Percentiles rank a stretch among this genome's conserved stretches.
Evolutionary conservation across 176 grass and related monocot species (phyloP).

Genomic region (Phragmites australis): DNA sequence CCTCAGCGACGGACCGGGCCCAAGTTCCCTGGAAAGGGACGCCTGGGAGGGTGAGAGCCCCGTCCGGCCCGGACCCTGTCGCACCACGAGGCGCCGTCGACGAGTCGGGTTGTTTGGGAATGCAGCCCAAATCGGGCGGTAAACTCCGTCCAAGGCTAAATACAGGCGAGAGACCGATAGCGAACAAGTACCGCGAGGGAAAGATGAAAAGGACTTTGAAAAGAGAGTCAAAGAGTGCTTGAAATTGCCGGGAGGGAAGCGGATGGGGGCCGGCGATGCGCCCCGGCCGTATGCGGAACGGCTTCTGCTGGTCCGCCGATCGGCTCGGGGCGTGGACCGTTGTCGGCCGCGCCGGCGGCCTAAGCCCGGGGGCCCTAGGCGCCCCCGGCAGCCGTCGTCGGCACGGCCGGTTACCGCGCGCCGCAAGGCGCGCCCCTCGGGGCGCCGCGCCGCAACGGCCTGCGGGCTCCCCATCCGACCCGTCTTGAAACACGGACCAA

Average conservation of each 20-base stretch:
- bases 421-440: neutral
- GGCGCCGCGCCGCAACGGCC: constrained; percentile 26
- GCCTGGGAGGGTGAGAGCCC: constrained; percentile 58
- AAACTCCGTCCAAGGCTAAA: constrained; percentile 61
- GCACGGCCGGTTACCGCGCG: too few species aligned
- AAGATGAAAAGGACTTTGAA: constrained; percentile 83
- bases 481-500: constrained; percentile 84
- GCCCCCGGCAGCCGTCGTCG: too few species aligned
- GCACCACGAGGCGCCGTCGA: constrained; percentile 48
- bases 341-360: too few species aligned
- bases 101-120: constrained; percentile 45
- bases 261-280: constrained; percentile 47
- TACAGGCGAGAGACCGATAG: constrained; percentile 52
- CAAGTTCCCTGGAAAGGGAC: constrained; percentile 54
- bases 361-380: too few species aligned
- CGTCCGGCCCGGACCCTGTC: constrained; percentile 52
- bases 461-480: constrained; percentile 65
- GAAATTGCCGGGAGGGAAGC: constrained; percentile 65
- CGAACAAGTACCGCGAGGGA: constrained; percentile 38
- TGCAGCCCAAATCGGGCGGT: constrained; percentile 49
- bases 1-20: neutral
- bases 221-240: constrained; percentile 78
- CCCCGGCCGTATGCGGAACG: neutral
- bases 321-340: too few species aligned
- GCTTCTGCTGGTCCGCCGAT: too few species aligned